A percentile compares a stretch with the other conserved stretches of the same genome.
Evolutionary conservation across 2,329 filamentous ascomycete genomes (phyloP).

Genomic region (Arthrinium phaeospermum): DNA sequence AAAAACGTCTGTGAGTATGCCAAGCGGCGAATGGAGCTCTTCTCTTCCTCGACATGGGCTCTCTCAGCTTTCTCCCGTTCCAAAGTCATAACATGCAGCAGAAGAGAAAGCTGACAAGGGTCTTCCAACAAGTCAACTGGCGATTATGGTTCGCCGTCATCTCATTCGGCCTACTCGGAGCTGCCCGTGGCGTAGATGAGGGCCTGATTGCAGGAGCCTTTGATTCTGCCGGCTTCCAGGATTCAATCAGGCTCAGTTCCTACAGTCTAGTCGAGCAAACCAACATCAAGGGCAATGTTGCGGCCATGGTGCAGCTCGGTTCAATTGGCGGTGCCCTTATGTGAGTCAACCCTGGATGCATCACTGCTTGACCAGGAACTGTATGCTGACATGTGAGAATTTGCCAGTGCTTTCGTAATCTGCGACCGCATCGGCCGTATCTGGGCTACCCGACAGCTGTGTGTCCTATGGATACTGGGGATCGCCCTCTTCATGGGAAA

Average conservation of each 20-base stretch:
- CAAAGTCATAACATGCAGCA: not conserved
- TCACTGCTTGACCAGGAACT: not conserved
- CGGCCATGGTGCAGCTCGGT: conserved; percentile 82
- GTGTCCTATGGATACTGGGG: conserved; percentile 61
- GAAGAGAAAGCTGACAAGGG: not conserved
- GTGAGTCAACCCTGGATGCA: conserved; percentile 42
- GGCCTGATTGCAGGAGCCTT: conserved; percentile 77
- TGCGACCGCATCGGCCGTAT: conserved; percentile 68
- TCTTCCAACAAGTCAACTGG: conserved; percentile 64
- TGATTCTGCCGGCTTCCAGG: conserved; percentile 68
- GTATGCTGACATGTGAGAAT: not conserved
- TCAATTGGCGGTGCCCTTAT: conserved; percentile 74
- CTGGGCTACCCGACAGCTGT: conserved; percentile 65
- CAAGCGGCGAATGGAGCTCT: not conserved
- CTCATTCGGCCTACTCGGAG: conserved; percentile 76
- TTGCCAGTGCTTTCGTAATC: conserved; percentile 58
- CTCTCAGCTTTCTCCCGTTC: not conserved
- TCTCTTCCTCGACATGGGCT: not conserved
- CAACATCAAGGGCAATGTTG: conserved; percentile 77
- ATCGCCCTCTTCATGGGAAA: conserved; percentile 63
- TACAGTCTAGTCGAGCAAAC: conserved; percentile 61
- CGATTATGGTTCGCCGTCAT: conserved; percentile 78
- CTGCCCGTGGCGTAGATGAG: conserved; percentile 80
- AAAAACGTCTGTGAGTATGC: conserved; percentile 60
- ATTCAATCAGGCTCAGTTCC: conserved; percentile 60